Base-by-base conservation (phyloP, 2,329 filamentous ascomycete species). In the Fusarium ramigenum region DNA sequence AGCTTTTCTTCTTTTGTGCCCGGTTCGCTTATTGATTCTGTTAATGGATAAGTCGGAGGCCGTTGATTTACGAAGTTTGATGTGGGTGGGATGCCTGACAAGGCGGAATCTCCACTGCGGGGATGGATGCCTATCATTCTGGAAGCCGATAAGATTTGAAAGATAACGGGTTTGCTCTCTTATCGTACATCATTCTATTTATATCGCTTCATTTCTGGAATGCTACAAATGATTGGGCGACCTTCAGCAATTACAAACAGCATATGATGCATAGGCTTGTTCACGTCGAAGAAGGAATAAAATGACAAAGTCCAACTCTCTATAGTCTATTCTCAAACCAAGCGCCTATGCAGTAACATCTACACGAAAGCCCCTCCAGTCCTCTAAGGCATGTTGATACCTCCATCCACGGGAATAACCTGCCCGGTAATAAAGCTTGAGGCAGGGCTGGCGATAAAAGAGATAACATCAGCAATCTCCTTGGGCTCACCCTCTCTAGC, bases 401-500 rank as follows among this genome's bases (percentile, higher is more conserved):
- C 64, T 23, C 64, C 64, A 8, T 67, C 64, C 1, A 67, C 64
- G 21, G 64, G 64, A 10, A 67, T 52, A 16, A 67, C 62, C 12
- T 67, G 64, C 2, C 64, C 64, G 9, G 64, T 67, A 7, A 67
- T 67, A 18, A 66, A 67, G 11, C 64, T 67, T 9, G 53, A 67
- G 1, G 52, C 64, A 5, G 64, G 64, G 3, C 64, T 46, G 3
- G 62, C 63, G 10, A 67, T 44, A 23, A 67, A 67, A n/a, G 47
- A 30, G 25, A 67, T 25, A 3, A 59, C 54, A 32, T 60, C 50
- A 1, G 64, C 64, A 9, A 67, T 60, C 19, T 67, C 64, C 6
- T 32, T 37, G 0, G 64, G 44, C 15, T 66, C 54, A 4, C 44
- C 64, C 34, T 67, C 64, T 21, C 64, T 43, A 14, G 46, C 30